Evolutionary conservation across 2,329 filamentous ascomycete species (phyloP).

Genomic region (Mycogone perniciosa): DNA sequence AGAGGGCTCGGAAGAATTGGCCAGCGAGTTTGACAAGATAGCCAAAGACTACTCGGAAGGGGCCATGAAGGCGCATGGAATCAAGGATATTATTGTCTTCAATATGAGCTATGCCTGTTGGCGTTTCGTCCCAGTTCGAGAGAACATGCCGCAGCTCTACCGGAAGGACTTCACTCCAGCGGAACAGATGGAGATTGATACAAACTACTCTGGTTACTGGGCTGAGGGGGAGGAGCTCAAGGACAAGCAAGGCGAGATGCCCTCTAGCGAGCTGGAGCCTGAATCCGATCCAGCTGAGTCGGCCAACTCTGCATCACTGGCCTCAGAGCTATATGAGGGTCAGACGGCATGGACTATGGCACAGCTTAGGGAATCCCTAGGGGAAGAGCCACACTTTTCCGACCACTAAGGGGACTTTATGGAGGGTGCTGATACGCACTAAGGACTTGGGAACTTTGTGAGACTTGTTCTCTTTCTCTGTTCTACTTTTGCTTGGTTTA

Average conservation of each 20-base stretch:
- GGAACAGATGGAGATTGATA: neutral
- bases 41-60: neutral
- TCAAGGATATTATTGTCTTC: neutral
- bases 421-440: too few species aligned
- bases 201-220: slow-evolving; percentile 4
- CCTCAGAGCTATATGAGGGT: too few species aligned
- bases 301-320: too few species aligned
- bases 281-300: too few species aligned
- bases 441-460: too few species aligned
- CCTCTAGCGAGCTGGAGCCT: too few species aligned
- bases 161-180: neutral
- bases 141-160: neutral
- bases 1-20: neutral
- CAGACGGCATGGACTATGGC: too few species aligned
- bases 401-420: too few species aligned
- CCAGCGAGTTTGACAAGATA: neutral
- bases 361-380: too few species aligned
- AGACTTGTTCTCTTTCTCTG: too few species aligned
- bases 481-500: too few species aligned
- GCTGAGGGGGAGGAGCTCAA: neutral
- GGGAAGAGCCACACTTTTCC: too few species aligned
- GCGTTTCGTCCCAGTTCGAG: slow-evolving; percentile 1
- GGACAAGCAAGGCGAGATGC: neutral
- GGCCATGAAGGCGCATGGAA: neutral
- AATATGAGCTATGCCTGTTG: neutral